Conservation (phyloP, 2,329 filamentous ascomycete species). For the Tolypocladium ovalisporum region DNA sequence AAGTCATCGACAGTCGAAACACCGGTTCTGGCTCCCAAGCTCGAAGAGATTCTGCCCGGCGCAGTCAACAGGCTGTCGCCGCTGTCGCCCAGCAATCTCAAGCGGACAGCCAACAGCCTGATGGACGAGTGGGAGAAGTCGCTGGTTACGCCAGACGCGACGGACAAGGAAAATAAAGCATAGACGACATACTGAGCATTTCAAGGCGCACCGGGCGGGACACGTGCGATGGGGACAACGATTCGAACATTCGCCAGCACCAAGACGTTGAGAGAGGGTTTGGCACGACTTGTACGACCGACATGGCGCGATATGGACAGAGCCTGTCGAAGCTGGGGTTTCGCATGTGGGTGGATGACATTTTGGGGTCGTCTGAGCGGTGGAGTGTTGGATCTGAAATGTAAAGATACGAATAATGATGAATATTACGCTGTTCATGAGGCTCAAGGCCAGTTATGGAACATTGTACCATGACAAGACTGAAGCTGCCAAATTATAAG, state of each 20-base stretch:
- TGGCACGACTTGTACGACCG: background rate
- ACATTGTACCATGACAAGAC: slow-evolving; percentile 35
- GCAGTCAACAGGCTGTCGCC: slow-evolving; percentile 60
- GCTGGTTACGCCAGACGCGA: slow-evolving; percentile 16
- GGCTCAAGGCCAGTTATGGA: slow-evolving; percentile 48
- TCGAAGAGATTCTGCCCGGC: slow-evolving; percentile 54
- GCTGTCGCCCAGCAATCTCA: slow-evolving; percentile 64
- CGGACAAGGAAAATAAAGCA: slow-evolving; percentile 21
- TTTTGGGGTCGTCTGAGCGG: background rate
- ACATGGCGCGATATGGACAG: background rate
- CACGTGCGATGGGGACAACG: background rate
- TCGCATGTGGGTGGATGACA: background rate
- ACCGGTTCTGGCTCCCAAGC: slow-evolving; percentile 24
- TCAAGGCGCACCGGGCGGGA: background rate
- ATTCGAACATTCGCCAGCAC: background rate
- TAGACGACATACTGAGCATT: slow-evolving; percentile 5
- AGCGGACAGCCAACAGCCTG: slow-evolving; percentile 70
- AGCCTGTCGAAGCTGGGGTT: background rate
- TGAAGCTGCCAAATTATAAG: background rate
- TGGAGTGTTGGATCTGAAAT: slow-evolving; percentile 2
- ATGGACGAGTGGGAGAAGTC: slow-evolving; percentile 85
- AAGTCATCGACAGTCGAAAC: slow-evolving; percentile 19
- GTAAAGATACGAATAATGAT: slow-evolving; percentile 5
- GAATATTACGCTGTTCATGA: slow-evolving; percentile 29
- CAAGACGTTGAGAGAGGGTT: background rate